These are phyloP conservation scores for Trichoderma afroharzianum DNA, from an alignment of 2,329 filamentous ascomycete genomes.

Conservation along the genomic window DNA sequence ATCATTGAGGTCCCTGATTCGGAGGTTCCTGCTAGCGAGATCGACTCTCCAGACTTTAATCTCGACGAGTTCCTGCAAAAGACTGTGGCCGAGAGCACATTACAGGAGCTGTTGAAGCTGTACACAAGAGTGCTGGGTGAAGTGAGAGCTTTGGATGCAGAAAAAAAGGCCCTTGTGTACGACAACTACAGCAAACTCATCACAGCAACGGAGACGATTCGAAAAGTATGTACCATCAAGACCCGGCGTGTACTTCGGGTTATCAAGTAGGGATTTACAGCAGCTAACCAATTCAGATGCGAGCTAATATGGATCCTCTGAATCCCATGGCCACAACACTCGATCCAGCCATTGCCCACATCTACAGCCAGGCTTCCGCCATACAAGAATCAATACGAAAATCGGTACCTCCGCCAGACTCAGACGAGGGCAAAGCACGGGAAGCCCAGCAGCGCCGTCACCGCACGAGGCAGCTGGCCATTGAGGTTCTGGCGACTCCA, in stretches of 20 bases:
- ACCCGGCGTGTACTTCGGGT: not conserved
- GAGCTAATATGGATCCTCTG: constrained; percentile 74
- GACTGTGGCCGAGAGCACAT: constrained; percentile 57
- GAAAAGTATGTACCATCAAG: constrained; percentile 50
- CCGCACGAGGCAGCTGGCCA: constrained; percentile 54
- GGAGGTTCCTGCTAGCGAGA: constrained; percentile 63
- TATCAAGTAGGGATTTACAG: not conserved
- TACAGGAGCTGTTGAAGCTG: constrained; percentile 65
- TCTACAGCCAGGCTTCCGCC: constrained; percentile 59
- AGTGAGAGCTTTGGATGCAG: constrained; percentile 85
- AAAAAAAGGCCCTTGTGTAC: constrained; percentile 95
- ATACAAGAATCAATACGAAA: constrained; percentile 52
- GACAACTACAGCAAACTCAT: constrained; percentile 98
- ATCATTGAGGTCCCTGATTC: constrained; percentile 47
- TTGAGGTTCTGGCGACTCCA: constrained; percentile 60
- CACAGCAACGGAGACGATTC: constrained; percentile 92
- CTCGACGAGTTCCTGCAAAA: constrained; percentile 63
- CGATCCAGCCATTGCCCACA: constrained; percentile 69
- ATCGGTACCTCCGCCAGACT: constrained; percentile 45
- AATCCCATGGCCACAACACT: constrained; percentile 71
- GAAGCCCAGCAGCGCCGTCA: constrained; percentile 33
- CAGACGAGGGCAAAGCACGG: constrained; percentile 34
- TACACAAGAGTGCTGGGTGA: constrained; percentile 74
- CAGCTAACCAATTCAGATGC: constrained; percentile 51
- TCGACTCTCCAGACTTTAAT: constrained; percentile 72